Evolutionary conservation across 306 rosid genomes (phyloP).

Genomic region (Castanospermum australe): DNA sequence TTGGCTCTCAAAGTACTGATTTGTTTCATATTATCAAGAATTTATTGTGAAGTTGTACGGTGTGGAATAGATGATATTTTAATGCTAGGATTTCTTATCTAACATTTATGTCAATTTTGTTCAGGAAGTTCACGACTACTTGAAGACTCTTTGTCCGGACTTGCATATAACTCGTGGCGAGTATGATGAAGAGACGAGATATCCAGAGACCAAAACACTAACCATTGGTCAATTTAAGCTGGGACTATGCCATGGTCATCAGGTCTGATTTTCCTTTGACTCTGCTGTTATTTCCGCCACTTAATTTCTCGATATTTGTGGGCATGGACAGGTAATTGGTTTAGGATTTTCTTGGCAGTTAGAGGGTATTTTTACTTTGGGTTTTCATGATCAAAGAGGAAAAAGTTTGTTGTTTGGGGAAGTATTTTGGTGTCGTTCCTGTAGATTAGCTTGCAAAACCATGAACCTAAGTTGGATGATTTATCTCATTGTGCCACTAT

Average conservation of each 20-base stretch:
- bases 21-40: too few species aligned
- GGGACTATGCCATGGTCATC: constrained; percentile 84
- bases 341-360: not conserved
- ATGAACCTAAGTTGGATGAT: not conserved
- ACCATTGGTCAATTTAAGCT: constrained; percentile 81
- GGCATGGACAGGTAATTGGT: not conserved
- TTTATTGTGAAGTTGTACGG: not conserved
- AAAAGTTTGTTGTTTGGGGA: not conserved
- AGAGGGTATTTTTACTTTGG: not conserved
- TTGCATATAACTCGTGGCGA: constrained; percentile 76
- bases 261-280: constrained; percentile 41
- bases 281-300: not conserved
- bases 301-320: not conserved
- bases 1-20: not conserved
- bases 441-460: not conserved
- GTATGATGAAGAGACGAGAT: constrained; percentile 64
- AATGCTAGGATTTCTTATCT: not conserved
- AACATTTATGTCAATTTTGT: not conserved
- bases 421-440: not conserved
- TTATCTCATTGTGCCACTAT: too few species aligned
- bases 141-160: constrained; percentile 78
- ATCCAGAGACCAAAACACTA: constrained; percentile 79
- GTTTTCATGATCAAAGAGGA: not conserved
- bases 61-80: not conserved
- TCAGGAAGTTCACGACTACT: constrained; percentile 79